phyloP scores from a whole-genome alignment of 495 filamentous ascomycete genomes.

The Penicillium egyptiacum region DNA sequence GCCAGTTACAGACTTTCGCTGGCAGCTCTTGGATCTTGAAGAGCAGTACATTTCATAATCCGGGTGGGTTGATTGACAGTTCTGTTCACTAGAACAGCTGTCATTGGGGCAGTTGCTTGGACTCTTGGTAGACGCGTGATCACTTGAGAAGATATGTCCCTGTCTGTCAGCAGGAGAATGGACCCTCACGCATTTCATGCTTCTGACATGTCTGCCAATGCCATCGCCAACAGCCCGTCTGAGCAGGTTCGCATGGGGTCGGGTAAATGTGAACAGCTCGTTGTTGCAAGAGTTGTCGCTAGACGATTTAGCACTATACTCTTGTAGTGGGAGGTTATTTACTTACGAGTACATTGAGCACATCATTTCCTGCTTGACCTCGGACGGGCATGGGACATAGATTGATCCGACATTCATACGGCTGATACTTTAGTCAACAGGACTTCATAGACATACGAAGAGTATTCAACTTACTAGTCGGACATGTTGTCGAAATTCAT shows the following conservation, averaged over 20 bases:
- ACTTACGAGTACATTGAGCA: conserved; percentile 9
- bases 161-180: not conserved
- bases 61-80: conserved; percentile 1
- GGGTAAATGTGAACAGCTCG: conserved; percentile 9
- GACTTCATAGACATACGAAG: not conserved
- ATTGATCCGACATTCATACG: conserved; percentile 7
- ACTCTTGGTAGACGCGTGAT: not conserved
- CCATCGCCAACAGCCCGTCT: not conserved
- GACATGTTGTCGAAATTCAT: not conserved
- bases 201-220: not conserved
- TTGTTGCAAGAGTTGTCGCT: not conserved
- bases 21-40: not conserved
- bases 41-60: conserved; percentile 4
- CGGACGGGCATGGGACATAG: conserved; percentile 5
- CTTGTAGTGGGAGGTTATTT: not conserved
- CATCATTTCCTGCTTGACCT: not conserved
- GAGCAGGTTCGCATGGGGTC: conserved; percentile 2
- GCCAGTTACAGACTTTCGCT: not conserved
- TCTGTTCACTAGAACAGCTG: not conserved
- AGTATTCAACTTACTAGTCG: conserved; percentile 2
- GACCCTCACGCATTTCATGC: not conserved
- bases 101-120: conserved; percentile 1
- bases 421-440: not conserved
- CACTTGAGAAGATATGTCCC: conserved; percentile 4
- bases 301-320: not conserved